A percentile compares a stretch with the other conserved stretches of the same genome.
Evolutionary conservation across 176 grass and related monocot species (phyloP).

Genomic region (Oryza longistaminata): DNA sequence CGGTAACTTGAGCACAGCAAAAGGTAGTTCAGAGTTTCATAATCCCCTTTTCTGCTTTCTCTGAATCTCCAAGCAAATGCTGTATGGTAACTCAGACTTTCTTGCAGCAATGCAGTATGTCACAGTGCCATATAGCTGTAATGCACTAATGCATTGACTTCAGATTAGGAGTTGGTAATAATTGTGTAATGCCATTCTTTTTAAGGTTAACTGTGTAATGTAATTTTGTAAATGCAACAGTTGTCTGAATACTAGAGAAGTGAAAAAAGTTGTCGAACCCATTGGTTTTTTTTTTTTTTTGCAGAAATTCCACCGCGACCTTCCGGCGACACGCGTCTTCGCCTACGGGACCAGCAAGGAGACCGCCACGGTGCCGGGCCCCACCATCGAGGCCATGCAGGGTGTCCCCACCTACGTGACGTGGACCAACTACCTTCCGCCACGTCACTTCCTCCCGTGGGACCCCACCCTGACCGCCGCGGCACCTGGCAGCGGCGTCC

Average conservation of each 20-base stretch:
- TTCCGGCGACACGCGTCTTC: constrained; percentile 61
- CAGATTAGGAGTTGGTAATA: neutral
- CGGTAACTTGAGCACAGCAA: neutral
- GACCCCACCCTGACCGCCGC: constrained; percentile 45
- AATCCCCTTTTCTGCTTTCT: neutral
- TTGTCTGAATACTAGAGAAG: too few species aligned
- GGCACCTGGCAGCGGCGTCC: constrained; percentile 41
- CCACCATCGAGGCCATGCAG: constrained; percentile 66
- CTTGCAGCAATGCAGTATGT: too few species aligned
- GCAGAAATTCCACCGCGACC: constrained; percentile 88
- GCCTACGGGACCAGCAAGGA: constrained; percentile 53
- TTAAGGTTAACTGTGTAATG: neutral
- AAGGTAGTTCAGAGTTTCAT: neutral
- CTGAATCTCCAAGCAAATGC: neutral
- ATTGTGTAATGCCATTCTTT: neutral
- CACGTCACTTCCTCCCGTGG: constrained; percentile 61
- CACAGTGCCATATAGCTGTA: neutral
- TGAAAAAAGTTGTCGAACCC: neutral
- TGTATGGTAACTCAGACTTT: neutral
- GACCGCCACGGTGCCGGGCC: constrained; percentile 56
- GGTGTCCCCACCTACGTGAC: constrained; percentile 59
- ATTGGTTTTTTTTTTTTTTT: neutral
- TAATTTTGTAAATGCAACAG: neutral
- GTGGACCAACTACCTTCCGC: constrained; percentile 71
- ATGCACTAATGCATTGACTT: neutral